These are phyloP conservation scores for Trapa incisa DNA, from an alignment of 345 rosid genomes.

Conservation along the genomic window DNA sequence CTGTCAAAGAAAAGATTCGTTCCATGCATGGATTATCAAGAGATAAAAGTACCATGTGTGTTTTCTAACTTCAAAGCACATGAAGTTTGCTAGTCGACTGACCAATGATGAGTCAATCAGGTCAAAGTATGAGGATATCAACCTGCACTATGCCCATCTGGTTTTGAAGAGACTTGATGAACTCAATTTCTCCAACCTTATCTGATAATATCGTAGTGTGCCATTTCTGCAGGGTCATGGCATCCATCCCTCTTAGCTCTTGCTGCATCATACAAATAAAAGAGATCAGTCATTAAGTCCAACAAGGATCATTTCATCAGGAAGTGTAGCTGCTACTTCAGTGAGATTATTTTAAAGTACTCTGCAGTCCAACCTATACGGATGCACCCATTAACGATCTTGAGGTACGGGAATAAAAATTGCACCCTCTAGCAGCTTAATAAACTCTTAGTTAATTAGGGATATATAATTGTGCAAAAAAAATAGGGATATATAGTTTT, in stretches of 20 bases:
- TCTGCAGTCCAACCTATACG: not conserved
- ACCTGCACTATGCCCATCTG: slow-evolving; percentile 54
- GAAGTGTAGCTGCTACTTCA: not conserved
- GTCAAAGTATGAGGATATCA: not conserved
- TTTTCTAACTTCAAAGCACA: slow-evolving; percentile 5
- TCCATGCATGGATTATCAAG: not conserved
- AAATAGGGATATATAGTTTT: too few species aligned
- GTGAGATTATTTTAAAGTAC: not conserved
- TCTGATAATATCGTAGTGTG: slow-evolving; percentile 40
- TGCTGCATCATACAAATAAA: slow-evolving; percentile 23
- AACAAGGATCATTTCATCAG: not conserved
- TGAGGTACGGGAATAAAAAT: not conserved
- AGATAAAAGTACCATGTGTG: not conserved
- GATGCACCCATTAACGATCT: not conserved
- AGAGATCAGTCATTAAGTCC: not conserved
- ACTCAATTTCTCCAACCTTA: slow-evolving; percentile 42
- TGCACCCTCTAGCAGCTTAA: not conserved
- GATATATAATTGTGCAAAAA: too few species aligned
- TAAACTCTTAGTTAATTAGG: not conserved
- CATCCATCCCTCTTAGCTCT: slow-evolving; percentile 42
- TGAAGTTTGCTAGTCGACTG: not conserved
- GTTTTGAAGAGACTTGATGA: slow-evolving; percentile 31
- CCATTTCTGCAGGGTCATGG: slow-evolving; percentile 41
- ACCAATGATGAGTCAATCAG: not conserved
- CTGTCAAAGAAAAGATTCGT: slow-evolving; percentile 19